Percentiles rank a stretch among this genome's conserved stretches.
Evolutionary conservation across 805 yeast genomes (phyloP).

Genomic region (Ascoidea tarda): DNA sequence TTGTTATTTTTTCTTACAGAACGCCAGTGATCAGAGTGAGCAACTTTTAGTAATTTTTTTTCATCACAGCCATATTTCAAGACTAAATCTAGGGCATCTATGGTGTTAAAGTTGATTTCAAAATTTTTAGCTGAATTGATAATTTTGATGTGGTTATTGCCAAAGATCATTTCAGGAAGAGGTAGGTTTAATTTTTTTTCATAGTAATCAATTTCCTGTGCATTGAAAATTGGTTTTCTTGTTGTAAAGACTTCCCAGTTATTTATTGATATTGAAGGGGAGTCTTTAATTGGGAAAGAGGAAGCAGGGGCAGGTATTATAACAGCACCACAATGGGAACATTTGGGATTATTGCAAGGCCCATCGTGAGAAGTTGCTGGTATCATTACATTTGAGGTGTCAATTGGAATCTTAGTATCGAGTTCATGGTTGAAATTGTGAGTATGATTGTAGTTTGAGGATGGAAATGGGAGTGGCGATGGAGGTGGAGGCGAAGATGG

Average conservation of each 20-base stretch:
- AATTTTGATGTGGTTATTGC: conserved; percentile 55
- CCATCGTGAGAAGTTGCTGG: conserved; percentile 29
- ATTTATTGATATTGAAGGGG: conserved; percentile 54
- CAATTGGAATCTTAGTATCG: too few species aligned
- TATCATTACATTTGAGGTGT: conserved; percentile 8
- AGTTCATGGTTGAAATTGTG: not conserved
- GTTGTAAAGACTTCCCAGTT: conserved; percentile 68
- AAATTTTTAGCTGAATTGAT: conserved; percentile 25
- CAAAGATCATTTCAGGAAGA: conserved; percentile 96
- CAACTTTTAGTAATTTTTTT: conserved; percentile 44
- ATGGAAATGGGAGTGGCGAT: not conserved
- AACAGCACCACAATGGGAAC: conserved; percentile 55
- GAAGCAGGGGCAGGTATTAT: conserved; percentile 71
- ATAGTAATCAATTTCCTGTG: conserved; percentile 58
- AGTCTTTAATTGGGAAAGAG: conserved; percentile 43
- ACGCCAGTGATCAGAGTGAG: conserved; percentile 82
- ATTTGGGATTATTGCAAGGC: conserved; percentile 26
- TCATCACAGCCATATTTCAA: conserved; percentile 25
- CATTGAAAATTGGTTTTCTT: conserved; percentile 64
- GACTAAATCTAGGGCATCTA: conserved; percentile 59
- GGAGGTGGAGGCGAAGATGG: not conserved
- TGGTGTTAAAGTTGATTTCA: conserved; percentile 53
- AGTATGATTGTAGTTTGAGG: too few species aligned
- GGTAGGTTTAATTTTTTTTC: conserved; percentile 61
- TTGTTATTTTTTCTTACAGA: conserved; percentile 17